phyloP scores from a whole-genome alignment of 176 grass and related monocot genomes.

The Olyra latifolia region DNA sequence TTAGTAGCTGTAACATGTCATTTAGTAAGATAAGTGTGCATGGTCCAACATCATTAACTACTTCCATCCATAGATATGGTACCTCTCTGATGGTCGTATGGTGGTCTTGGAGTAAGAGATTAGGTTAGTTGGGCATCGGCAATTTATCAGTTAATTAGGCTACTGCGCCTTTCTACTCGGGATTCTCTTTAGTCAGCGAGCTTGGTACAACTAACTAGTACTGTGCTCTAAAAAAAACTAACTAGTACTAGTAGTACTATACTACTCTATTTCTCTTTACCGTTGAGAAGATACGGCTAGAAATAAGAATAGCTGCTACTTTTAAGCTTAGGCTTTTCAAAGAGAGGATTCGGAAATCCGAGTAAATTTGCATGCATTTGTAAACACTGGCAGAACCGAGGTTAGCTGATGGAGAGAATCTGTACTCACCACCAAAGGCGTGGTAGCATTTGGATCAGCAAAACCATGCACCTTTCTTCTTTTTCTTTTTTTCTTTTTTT shows the following conservation, averaged over 20 bases:
- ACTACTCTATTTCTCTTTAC: conserved; percentile 20
- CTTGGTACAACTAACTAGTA: neutral
- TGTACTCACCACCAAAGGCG: neutral
- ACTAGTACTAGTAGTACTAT: no score
- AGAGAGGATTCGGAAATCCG: conserved; percentile 20
- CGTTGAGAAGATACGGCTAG: conserved; percentile 21
- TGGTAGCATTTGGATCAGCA: neutral
- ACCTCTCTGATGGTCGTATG: neutral
- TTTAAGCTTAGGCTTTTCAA: neutral
- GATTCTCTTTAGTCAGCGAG: conserved; percentile 16
- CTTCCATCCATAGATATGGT: neutral
- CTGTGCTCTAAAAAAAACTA: no score
- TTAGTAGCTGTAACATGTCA: no score
- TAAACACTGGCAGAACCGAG: neutral
- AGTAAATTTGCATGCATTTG: neutral
- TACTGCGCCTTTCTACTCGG: neutral
- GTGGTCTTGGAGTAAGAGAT: neutral
- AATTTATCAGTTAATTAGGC: neutral
- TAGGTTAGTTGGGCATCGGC: neutral
- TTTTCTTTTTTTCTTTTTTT: no score
- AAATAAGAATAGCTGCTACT: neutral
- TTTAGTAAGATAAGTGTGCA: neutral
- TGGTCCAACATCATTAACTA: neutral
- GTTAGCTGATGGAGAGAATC: neutral
- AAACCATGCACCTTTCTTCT: neutral